These are phyloP conservation scores for Polygonum maritimum DNA, from an alignment of 148 eudicot species.

Conservation along the genomic window DNA sequence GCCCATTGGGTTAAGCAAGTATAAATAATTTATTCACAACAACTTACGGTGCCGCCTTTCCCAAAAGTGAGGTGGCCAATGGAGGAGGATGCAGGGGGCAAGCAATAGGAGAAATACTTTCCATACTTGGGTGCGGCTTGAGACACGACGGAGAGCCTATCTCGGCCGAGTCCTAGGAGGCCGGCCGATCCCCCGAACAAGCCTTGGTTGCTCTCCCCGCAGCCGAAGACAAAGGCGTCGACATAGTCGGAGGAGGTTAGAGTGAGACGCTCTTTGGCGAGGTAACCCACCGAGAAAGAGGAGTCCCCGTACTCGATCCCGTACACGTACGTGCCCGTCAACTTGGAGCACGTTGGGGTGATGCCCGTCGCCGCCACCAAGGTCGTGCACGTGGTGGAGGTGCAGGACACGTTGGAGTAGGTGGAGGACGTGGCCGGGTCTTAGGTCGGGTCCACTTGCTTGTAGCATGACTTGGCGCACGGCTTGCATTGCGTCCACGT, in stretches of 20 bases:
- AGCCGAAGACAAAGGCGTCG: constrained; percentile 41
- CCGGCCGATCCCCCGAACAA: constrained; percentile 57
- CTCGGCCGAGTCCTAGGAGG: constrained; percentile 44
- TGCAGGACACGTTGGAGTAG: constrained; percentile 49
- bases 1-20: no score
- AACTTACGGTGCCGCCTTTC: constrained; percentile 23
- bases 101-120: constrained; percentile 55
- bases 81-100: constrained; percentile 36
- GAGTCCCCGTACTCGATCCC: constrained; percentile 62
- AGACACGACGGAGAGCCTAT: constrained; percentile 36
- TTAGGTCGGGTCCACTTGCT: constrained; percentile 45
- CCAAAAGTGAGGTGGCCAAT: constrained; percentile 56
- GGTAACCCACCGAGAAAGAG: constrained; percentile 52
- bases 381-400: constrained; percentile 34
- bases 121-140: constrained; percentile 47
- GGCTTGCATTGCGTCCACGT: constrained; percentile 64
- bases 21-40: no score
- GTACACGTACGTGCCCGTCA: constrained; percentile 38
- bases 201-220: constrained; percentile 70
- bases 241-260: constrained; percentile 29
- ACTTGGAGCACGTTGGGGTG: constrained; percentile 32
- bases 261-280: constrained; percentile 41
- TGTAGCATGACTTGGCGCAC: constrained; percentile 42
- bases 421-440: constrained; percentile 41
- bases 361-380: constrained; percentile 43